phyloP scores from a whole-genome alignment of 495 filamentous ascomycete species.

The Hypoxylon subgilvum region DNA sequence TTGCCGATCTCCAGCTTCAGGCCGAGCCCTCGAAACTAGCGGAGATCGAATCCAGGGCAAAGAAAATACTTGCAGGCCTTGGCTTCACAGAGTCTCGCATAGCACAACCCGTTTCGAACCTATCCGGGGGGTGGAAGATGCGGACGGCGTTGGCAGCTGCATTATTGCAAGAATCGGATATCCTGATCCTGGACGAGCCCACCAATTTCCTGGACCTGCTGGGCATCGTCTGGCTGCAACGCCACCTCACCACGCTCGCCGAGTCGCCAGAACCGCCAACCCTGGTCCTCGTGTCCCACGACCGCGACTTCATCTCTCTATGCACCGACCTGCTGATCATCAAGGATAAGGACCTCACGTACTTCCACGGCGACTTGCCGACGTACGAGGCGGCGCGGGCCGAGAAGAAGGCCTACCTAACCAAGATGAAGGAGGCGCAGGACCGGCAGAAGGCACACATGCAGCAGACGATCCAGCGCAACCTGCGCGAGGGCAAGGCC shows the following conservation, averaged over 20 bases:
- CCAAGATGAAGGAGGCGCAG: constrained; percentile 78
- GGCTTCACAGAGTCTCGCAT: constrained; percentile 71
- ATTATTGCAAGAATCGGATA: constrained; percentile 72
- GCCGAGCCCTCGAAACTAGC: constrained; percentile 58
- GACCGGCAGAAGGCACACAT: constrained; percentile 78
- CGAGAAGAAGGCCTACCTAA: constrained; percentile 67
- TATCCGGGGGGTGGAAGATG: constrained; percentile 85
- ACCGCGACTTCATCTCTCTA: constrained; percentile 73
- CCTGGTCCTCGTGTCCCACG: constrained; percentile 78
- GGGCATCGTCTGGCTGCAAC: constrained; percentile 82
- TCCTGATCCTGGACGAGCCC: constrained; percentile 85
- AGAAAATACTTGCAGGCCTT: constrained; percentile 68
- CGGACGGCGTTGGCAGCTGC: constrained; percentile 69
- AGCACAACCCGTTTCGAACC: constrained; percentile 59
- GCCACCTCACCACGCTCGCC: constrained; percentile 62
- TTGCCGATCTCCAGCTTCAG: constrained; percentile 67
- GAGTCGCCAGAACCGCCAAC: constrained; percentile 51
- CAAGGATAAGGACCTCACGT: constrained; percentile 67
- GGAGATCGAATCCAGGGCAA: constrained; percentile 64
- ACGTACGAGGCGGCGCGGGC: constrained; percentile 71
- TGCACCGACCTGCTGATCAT: constrained; percentile 79
- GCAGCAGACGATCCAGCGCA: constrained; percentile 73
- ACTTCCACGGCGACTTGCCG: constrained; percentile 73
- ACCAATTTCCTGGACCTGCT: constrained; percentile 85
- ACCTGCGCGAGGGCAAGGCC: constrained; percentile 70